Evolutionary conservation across 768 basidiomycete genomes (phyloP).

Genomic region (Suillus subaureus): DNA sequence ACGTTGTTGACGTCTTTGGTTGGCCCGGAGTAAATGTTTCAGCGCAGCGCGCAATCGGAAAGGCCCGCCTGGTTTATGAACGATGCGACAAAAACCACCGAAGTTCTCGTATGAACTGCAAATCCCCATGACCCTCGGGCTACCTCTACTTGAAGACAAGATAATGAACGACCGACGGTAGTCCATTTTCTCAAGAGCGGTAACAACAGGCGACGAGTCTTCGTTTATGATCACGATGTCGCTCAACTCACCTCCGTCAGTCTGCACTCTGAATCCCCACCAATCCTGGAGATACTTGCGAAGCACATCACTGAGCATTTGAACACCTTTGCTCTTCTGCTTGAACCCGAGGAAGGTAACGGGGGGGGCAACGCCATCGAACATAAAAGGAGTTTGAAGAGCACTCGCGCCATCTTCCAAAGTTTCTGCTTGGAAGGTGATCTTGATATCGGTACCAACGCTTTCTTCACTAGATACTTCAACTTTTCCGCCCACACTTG

Average conservation of each 20-base stretch:
- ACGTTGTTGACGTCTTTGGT: constrained; percentile 33
- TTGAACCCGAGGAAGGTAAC: constrained; percentile 79
- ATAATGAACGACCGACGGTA: constrained; percentile 71
- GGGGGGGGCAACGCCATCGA: constrained; percentile 45
- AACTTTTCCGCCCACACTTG: constrained; percentile 86
- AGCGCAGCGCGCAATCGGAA: constrained; percentile 67
- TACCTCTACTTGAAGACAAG: constrained; percentile 71
- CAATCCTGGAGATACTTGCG: constrained; percentile 67
- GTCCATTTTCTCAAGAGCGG: constrained; percentile 60
- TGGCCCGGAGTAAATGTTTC: constrained; percentile 43
- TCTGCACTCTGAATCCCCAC: constrained; percentile 69
- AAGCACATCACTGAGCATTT: constrained; percentile 65
- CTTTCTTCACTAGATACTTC: constrained; percentile 94
- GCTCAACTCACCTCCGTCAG: constrained; percentile 47
- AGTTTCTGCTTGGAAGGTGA: constrained; percentile 76
- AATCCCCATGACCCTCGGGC: constrained; percentile 59
- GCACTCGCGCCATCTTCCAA: constrained; percentile 41
- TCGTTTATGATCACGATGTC: constrained; percentile 86
- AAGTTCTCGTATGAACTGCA: constrained; percentile 73
- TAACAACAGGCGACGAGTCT: constrained; percentile 57
- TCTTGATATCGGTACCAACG: constrained; percentile 88
- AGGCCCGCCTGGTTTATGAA: constrained; percentile 91
- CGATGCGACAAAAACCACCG: constrained; percentile 86
- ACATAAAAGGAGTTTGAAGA: constrained; percentile 49
- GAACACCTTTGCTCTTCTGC: constrained; percentile 59